Evolutionary conservation across 495 filamentous ascomycete species (phyloP).

Genomic region (Entonaema liquescens): DNA sequence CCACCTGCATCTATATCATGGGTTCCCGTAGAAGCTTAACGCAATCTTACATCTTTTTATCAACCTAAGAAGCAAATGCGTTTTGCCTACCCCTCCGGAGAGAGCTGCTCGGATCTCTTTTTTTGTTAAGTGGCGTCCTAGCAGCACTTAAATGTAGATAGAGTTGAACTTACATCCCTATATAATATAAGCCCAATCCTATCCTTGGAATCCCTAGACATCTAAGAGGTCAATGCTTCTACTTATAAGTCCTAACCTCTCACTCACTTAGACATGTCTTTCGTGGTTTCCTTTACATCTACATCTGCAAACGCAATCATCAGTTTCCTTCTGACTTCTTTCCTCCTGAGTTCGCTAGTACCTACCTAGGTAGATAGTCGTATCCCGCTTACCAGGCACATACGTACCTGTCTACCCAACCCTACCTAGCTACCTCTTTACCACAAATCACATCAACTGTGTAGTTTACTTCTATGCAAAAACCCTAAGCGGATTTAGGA

Average conservation of each 20-base stretch:
- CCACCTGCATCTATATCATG: constrained; percentile 33
- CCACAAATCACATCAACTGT: neutral
- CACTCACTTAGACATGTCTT: neutral
- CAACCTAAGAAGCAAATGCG: constrained; percentile 12
- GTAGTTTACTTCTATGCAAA: neutral
- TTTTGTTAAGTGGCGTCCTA: constrained; percentile 23
- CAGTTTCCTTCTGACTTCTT: constrained; percentile 15
- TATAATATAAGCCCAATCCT: neutral
- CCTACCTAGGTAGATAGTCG: too few species aligned
- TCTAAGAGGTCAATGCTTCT: constrained; percentile 12
- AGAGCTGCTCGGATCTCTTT: constrained; percentile 9
- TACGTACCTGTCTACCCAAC: constrained; percentile 13
- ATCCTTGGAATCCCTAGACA: constrained; percentile 26
- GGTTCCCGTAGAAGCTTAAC: constrained; percentile 28
- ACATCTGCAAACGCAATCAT: neutral
- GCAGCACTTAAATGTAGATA: neutral
- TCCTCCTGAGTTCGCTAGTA: too few species aligned
- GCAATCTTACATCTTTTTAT: constrained; percentile 20
- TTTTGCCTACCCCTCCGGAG: constrained; percentile 3
- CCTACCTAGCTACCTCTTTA: constrained; percentile 6
- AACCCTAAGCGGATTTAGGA: neutral
- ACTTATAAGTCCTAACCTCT: constrained; percentile 12
- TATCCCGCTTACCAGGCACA: too few species aligned
- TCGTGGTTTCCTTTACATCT: neutral
- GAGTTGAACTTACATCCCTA: neutral